These are phyloP conservation scores for Babesia gibsoni DNA, from an alignment of 169 alveolate genomes.

Conservation along the genomic window DNA sequence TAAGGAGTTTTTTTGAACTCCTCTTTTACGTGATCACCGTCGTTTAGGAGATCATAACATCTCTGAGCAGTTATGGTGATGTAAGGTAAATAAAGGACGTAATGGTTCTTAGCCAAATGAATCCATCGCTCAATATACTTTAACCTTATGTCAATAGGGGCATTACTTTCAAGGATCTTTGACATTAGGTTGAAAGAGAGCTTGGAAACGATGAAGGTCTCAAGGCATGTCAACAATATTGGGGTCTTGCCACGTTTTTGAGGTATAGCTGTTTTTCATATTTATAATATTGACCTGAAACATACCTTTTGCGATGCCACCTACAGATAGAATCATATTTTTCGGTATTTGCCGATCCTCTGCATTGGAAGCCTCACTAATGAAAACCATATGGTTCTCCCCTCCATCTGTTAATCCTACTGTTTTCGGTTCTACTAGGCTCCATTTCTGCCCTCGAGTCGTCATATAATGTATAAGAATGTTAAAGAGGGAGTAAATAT, in stretches of 20 bases:
- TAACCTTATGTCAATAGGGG: constrained; percentile 42
- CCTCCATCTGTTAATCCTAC: constrained; percentile 32
- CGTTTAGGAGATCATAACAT: constrained; percentile 34
- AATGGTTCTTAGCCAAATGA: constrained; percentile 50
- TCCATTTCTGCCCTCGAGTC: constrained; percentile 47
- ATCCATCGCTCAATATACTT: constrained; percentile 55
- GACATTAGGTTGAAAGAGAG: constrained; percentile 42
- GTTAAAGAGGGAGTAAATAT: constrained; percentile 41
- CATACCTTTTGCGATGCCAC: constrained; percentile 61
- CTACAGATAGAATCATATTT: constrained; percentile 53
- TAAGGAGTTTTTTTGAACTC: constrained; percentile 27
- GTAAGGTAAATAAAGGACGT: constrained; percentile 57
- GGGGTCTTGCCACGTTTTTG: constrained; percentile 54
- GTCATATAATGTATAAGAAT: constrained; percentile 46
- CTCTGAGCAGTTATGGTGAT: constrained; percentile 59
- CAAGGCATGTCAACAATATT: constrained; percentile 52
- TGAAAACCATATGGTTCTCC: constrained; percentile 58
- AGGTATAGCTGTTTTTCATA: constrained; percentile 33
- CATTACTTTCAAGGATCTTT: constrained; percentile 26
- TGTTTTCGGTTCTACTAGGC: constrained; percentile 48
- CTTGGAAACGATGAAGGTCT: constrained; percentile 58
- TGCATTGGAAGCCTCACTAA: constrained; percentile 26
- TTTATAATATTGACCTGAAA: neutral
- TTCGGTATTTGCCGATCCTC: constrained; percentile 45
- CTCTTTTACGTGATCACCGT: constrained; percentile 3